phyloP scores from a whole-genome alignment of 1,284 basidiomycete genomes.

The Tilletiopsis washingtonensis region DNA sequence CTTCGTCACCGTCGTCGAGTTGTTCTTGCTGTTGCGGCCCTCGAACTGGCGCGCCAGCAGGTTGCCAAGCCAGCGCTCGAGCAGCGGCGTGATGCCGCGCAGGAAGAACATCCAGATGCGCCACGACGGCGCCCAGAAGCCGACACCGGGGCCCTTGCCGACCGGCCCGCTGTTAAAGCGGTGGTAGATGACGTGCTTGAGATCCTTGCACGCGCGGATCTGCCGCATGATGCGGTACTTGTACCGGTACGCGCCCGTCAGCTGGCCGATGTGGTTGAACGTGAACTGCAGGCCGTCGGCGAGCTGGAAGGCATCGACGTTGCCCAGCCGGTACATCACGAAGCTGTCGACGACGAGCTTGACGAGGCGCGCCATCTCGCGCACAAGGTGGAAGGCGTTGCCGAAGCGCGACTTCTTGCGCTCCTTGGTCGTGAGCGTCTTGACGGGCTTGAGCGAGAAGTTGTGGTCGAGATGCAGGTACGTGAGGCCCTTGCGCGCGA shows the following conservation, averaged over 20 bases:
- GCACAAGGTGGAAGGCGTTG: slow-evolving; percentile 94
- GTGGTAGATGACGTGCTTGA: slow-evolving; percentile 72
- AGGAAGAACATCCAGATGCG: slow-evolving; percentile 99
- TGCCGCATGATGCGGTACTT: slow-evolving; percentile 99
- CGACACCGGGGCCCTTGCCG: slow-evolving; percentile 96
- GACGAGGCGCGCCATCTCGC: slow-evolving; percentile 92
- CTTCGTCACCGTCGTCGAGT: slow-evolving; percentile 77
- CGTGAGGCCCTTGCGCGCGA: slow-evolving; percentile 94
- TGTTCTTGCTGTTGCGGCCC: slow-evolving; percentile 85
- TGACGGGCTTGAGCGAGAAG: slow-evolving; percentile 93
- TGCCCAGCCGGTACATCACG: slow-evolving; percentile 96
- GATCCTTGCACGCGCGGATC: slow-evolving; percentile 97
- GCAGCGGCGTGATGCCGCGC: slow-evolving; percentile 92
- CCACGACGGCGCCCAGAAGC: slow-evolving; percentile 99
- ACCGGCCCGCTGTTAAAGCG: slow-evolving; percentile 99
- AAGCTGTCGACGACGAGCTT: slow-evolving; percentile 98
- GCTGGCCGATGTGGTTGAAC: slow-evolving; percentile 91
- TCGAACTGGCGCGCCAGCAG: slow-evolving; percentile 96
- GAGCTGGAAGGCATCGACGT: slow-evolving; percentile 97
- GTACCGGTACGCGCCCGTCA: slow-evolving; percentile 97
- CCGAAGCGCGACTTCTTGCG: slow-evolving; percentile 99
- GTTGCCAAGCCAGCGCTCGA: slow-evolving; percentile 97
- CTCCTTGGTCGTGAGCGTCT: slow-evolving; percentile 98
- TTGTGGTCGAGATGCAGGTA: slow-evolving; percentile 89
- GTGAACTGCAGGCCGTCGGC: slow-evolving; percentile 98